phyloP scores from a whole-genome alignment of 495 filamentous ascomycete genomes.

The Neurospora sp. region DNA sequence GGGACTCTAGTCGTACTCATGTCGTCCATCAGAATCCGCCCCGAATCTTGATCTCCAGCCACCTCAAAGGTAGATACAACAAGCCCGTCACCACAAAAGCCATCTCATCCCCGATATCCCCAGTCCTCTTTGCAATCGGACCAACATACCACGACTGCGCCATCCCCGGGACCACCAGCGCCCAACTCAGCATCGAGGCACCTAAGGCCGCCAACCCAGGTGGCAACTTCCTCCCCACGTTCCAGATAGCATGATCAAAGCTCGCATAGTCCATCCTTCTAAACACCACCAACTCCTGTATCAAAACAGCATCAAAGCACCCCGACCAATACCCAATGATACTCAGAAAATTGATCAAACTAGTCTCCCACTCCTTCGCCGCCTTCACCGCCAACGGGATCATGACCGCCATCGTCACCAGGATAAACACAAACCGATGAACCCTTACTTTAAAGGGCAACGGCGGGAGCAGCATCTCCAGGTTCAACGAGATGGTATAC shows the following conservation, averaged over 20 bases:
- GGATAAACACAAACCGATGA: constrained; percentile 35
- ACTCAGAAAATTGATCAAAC: constrained; percentile 40
- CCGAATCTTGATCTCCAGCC: constrained; percentile 26
- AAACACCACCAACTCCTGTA: constrained; percentile 40
- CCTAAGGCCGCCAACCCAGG: constrained; percentile 33
- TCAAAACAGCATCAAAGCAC: constrained; percentile 36
- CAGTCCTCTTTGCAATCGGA: constrained; percentile 37
- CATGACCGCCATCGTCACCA: constrained; percentile 35
- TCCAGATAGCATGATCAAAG: constrained; percentile 37
- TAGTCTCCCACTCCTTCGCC: constrained; percentile 36
- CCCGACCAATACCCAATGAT: constrained; percentile 46
- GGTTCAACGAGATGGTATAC: constrained; percentile 39
- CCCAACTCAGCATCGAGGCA: constrained; percentile 27
- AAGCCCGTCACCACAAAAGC: constrained; percentile 37
- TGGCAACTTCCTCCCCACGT: constrained; percentile 34
- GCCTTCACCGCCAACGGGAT: constrained; percentile 39
- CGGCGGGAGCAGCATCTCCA: constrained; percentile 39
- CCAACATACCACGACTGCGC: constrained; percentile 42
- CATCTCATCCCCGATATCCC: constrained; percentile 45
- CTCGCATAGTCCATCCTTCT: constrained; percentile 24
- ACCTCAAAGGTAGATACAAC: constrained; percentile 32
- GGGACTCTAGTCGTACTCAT: neutral
- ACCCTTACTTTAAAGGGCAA: constrained; percentile 15
- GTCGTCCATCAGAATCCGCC: constrained; percentile 8
- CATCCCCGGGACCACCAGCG: constrained; percentile 39